phyloP scores from a whole-genome alignment of 1,284 basidiomycete species.

The Malassezia caprae region DNA sequence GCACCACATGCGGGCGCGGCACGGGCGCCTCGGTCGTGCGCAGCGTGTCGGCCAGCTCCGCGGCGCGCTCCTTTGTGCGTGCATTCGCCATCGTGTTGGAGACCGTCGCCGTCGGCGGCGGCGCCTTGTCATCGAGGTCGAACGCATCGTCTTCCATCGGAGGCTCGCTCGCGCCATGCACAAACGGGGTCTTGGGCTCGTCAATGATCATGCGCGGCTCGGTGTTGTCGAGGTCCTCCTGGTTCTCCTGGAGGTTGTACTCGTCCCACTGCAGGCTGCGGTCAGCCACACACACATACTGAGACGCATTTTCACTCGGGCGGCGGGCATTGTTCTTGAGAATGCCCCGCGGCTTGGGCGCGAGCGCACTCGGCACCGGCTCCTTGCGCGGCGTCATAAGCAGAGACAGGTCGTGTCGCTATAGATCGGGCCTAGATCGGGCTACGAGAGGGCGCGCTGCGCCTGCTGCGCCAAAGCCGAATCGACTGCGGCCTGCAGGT shows the following conservation, averaged over 20 bases:
- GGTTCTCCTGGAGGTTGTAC: conserved; percentile 40
- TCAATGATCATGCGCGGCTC: conserved; percentile 46
- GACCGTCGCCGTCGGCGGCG: conserved; percentile 20
- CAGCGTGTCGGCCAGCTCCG: not conserved
- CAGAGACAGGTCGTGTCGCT: not conserved
- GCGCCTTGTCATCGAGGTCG: conserved; percentile 19
- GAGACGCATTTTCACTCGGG: conserved; percentile 12
- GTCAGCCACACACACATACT: not conserved
- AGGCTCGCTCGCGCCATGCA: conserved; percentile 28
- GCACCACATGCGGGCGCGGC: not conserved
- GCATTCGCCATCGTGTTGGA: conserved; percentile 41
- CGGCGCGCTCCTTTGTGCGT: conserved; percentile 10
- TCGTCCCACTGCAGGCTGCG: conserved; percentile 44
- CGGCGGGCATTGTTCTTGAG: conserved; percentile 35
- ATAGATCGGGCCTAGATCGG: conserved; percentile 1
- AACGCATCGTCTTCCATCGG: conserved; percentile 38
- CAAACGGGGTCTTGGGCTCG: conserved; percentile 48
- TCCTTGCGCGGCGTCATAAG: conserved; percentile 28
- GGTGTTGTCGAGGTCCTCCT: conserved; percentile 38
- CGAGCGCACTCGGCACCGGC: conserved; percentile 36
- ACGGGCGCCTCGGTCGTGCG: not conserved
- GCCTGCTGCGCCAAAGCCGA: conserved; percentile 15
- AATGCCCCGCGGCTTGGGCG: conserved; percentile 42
- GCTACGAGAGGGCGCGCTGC: not conserved
- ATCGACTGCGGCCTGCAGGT: conserved; percentile 2